Evolutionary conservation across 2,329 filamentous ascomycete genomes (phyloP), one percentile per base, ranked within the genome.

Genomic region (Lasiodiplodia sp.): DNA sequence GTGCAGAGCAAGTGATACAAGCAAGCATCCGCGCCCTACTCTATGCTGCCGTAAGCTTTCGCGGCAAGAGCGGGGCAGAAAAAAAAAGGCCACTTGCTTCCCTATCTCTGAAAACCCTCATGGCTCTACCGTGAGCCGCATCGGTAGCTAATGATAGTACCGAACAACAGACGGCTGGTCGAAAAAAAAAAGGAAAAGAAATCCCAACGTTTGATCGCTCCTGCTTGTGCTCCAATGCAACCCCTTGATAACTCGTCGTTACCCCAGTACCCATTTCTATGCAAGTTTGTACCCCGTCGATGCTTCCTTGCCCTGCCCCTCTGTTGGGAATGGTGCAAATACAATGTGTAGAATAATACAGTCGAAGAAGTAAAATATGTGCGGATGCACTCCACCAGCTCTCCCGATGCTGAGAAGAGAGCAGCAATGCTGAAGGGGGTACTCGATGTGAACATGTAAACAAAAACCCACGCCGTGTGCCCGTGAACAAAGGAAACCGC

Each of bases 11-110:
- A 7, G 31, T 37, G 4, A n/a, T 18, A 5, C 14, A n/a, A n/a
- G 52, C 34, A 47, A 47, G 44, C 16, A 53, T 8, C 18, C 34
- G n/a, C 8, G 21, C 40, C 21, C 55, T 28, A 25, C 34, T 40
- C 28, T n/a, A 6, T 31, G 52, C 55, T 40, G 34, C 55, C 55
- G 34, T 58, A 58, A 58, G 51, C 51, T 12, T 25, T 37, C 34
- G 55, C 55, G 55, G 55, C 55, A 58, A 40, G 34, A 58, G 55
- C 55, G 55, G 55, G 23, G 10, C n/a, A 47, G 44, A 18, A 47
- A n/a, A n/a, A 44, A 47, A 21, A 47, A 47, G 44, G 44, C 44
- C 44, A 47, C 44, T n/a, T 47, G 44, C 44, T 47, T 21, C 11
- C 7, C 44, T 52, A 28, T 52, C 49, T 23, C 49, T 52, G 25